A percentile compares a stretch with the other conserved stretches of the same genome.
Evolutionary conservation across 805 yeast genomes (phyloP).

Genomic region (Ogataea nakhonphanomensis): DNA sequence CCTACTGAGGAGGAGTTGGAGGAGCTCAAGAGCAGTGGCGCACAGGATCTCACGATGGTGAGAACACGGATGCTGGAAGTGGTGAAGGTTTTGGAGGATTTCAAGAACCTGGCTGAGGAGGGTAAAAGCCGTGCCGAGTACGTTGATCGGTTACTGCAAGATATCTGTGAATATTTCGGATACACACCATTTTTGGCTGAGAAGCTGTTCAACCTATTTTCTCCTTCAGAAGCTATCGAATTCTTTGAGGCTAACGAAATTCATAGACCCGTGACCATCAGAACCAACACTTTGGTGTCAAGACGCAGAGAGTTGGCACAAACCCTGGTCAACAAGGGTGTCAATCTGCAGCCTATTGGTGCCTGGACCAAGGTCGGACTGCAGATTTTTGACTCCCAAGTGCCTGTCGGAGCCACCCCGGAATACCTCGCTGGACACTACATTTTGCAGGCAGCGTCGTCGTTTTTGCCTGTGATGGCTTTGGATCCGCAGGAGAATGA

Average conservation of each 20-base stretch:
- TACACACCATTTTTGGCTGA: conserved; percentile 90
- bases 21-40: conserved; percentile 42
- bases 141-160: conserved; percentile 70
- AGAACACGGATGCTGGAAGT: conserved; percentile 95
- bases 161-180: conserved; percentile 91
- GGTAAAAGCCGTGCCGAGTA: conserved; percentile 87
- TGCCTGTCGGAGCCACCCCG: conserved; percentile 99
- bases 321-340: conserved; percentile 92
- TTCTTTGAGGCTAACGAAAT: conserved; percentile 98
- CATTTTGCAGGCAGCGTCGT: conserved; percentile 96
- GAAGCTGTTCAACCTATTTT: conserved; percentile 83
- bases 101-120: conserved; percentile 75
- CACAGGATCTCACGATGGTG: conserved; percentile 74
- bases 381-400: conserved; percentile 96
- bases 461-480: conserved; percentile 97
- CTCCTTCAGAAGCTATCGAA: conserved; percentile 96
- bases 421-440: conserved; percentile 98
- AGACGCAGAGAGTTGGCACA: conserved; percentile 96
- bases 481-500: conserved; percentile 96
- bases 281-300: conserved; percentile 95
- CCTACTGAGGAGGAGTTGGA: conserved; percentile 69
- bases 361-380: conserved; percentile 98
- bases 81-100: conserved; percentile 89
- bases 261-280: conserved; percentile 91
- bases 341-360: conserved; percentile 94